phyloP scores from a whole-genome alignment of 78 protist genomes.

The Capsaspora owczarzaki region DNA sequence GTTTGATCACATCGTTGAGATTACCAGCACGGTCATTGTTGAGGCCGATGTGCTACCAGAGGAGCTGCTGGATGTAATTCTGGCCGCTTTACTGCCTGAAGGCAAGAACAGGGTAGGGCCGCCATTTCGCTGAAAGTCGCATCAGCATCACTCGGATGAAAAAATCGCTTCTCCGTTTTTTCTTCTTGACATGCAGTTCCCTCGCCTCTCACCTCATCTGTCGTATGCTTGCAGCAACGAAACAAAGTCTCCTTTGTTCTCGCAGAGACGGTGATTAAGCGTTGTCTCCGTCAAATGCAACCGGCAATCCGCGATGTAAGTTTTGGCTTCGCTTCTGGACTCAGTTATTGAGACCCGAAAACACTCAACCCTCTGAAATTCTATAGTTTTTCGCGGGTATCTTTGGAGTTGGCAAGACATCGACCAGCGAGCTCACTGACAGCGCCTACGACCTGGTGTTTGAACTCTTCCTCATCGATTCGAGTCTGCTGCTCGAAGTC shows the following conservation, averaged over 20 bases:
- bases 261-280: not conserved
- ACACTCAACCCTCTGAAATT: no score
- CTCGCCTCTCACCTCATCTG: not conserved
- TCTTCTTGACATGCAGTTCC: not conserved
- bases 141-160: no score
- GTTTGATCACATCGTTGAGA: not conserved
- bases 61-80: not conserved
- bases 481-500: no score
- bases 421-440: not conserved
- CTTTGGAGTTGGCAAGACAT: not conserved
- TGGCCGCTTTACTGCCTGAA: not conserved
- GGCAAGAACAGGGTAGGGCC: not conserved
- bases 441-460: not conserved
- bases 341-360: not conserved
- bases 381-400: not conserved
- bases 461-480: no score
- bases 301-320: not conserved
- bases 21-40: not conserved
- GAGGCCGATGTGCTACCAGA: not conserved
- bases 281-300: not conserved
- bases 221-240: not conserved
- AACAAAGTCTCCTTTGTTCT: not conserved
- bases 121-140: not conserved
- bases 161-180: not conserved
- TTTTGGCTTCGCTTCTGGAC: not conserved